phyloP scores from a whole-genome alignment of 148 eudicot species.

The Silene uniflora region DNA sequence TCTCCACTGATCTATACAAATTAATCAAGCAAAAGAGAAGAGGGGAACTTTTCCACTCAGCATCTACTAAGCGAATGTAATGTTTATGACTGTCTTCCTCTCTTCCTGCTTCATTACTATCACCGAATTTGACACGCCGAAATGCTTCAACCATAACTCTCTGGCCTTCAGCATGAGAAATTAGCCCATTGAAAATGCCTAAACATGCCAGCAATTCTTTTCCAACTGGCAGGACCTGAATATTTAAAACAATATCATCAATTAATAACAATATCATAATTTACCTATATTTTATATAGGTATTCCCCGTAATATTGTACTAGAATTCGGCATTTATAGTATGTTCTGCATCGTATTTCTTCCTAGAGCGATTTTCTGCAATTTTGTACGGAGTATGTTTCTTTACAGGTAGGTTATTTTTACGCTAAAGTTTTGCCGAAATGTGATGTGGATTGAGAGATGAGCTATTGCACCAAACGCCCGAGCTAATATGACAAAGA shows the following conservation, averaged over 20 bases:
- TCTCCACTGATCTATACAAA: constrained; percentile 56
- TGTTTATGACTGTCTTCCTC: constrained; percentile 35
- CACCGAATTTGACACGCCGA: constrained; percentile 34
- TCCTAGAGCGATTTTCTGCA: too few species aligned
- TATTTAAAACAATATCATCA: constrained; percentile 9
- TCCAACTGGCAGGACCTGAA: constrained; percentile 78
- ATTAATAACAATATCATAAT: too few species aligned
- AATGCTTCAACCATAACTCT: constrained; percentile 52
- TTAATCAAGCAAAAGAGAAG: constrained; percentile 68
- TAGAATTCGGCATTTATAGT: too few species aligned
- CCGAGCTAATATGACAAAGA: too few species aligned
- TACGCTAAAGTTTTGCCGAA: too few species aligned
- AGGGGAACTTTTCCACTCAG: constrained; percentile 62
- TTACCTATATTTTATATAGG: too few species aligned
- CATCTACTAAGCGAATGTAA: constrained; percentile 28
- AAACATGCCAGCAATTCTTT: constrained; percentile 74
- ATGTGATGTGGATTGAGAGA: too few species aligned
- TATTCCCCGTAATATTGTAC: too few species aligned
- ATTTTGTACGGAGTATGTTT: too few species aligned
- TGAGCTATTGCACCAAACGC: too few species aligned
- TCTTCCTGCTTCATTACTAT: constrained; percentile 36
- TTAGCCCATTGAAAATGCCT: constrained; percentile 54
- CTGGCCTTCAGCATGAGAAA: constrained; percentile 56
- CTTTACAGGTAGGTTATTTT: too few species aligned
- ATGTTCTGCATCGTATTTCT: too few species aligned